These are phyloP conservation scores for Xylariaceae sp. DNA, from an alignment of 2,329 filamentous ascomycete genomes.

Conservation along the genomic window DNA sequence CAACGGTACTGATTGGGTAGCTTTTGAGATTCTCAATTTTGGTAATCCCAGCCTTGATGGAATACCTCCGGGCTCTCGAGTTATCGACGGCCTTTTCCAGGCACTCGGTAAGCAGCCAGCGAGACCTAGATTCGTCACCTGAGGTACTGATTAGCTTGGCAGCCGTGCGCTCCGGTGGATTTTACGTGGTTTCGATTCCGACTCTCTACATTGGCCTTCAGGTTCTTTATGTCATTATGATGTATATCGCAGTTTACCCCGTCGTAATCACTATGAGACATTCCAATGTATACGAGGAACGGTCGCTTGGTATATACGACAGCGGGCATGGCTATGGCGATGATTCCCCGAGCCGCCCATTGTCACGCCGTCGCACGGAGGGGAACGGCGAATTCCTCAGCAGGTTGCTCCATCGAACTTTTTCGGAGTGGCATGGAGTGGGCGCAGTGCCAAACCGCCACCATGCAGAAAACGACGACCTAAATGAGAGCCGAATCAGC, in stretches of 20 bases:
- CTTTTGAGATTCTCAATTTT: conserved; percentile 70
- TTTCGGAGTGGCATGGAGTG: conserved; percentile 41
- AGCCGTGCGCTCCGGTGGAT: conserved; percentile 70
- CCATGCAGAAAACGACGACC: not conserved
- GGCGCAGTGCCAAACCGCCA: conserved; percentile 32
- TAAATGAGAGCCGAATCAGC: conserved; percentile 51
- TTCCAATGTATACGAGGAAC: conserved; percentile 69
- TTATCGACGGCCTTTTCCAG: conserved; percentile 71
- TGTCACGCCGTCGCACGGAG: conserved; percentile 27
- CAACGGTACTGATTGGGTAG: conserved; percentile 69
- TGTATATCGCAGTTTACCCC: conserved; percentile 58
- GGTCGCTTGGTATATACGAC: conserved; percentile 58
- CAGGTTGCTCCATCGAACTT: conserved; percentile 30
- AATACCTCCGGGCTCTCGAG: conserved; percentile 59
- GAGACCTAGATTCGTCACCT: not conserved
- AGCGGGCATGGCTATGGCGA: conserved; percentile 31
- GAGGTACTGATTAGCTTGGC: conserved; percentile 15
- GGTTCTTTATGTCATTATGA: conserved; percentile 58
- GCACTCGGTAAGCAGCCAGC: conserved; percentile 53
- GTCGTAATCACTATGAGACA: conserved; percentile 59
- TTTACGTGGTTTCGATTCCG: conserved; percentile 68
- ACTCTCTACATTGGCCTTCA: conserved; percentile 56
- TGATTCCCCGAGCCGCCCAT: conserved; percentile 17
- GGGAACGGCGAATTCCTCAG: conserved; percentile 28
- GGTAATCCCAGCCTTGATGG: conserved; percentile 62